Evolutionary conservation across 306 rosid species (phyloP), one percentile per base, ranked within the genome.

Genomic region (Datisca glomerata): DNA sequence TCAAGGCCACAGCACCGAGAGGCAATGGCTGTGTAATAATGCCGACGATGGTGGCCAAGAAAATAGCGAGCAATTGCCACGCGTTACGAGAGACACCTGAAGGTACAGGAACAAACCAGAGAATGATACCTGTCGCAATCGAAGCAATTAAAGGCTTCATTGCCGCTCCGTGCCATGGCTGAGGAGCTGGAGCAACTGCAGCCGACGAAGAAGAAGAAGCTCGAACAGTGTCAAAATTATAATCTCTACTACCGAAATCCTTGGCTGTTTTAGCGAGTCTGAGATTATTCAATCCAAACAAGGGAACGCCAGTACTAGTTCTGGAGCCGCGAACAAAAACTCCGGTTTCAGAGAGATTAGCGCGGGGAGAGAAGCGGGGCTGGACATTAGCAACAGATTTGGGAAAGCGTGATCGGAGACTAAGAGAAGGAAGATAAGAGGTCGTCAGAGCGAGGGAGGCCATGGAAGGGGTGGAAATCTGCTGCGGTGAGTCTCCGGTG

Each of bases 1-100:
- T 13, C 24, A 84, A 46, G 0, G 96, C 98, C 9, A 91, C 98
- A 4, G 98, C 95, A 23, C 95, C 98, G 7, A 91, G 92, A 1
- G 96, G 96, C 56, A 91, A 36, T 0, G 98, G 98, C 59, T 91
- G 96, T 1, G 94, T 75, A 37, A 91, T 91, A 48, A 91, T 91
- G 1, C 98, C 98, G 6, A 84, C 92, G 34, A 91, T 80, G 12
- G 98, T 91, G 20, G 86, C 96, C 1, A 91, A 54, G 77, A 91
- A 91, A 46, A 91, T 84, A 4, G 96, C 81, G 5, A 91, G 66
- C 17, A 91, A 53, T 41, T 91, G 94, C 98, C 98, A 91, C 2
- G 98, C 98, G 18, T 78, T 62, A 2, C 57, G 65, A 3, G 91
- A 49, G 21, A 84, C 96, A 1, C 98, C 96, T 1, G 68, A 38